Conservation (phyloP, 805 yeast species). For the Cephaloascus fragrans region DNA sequence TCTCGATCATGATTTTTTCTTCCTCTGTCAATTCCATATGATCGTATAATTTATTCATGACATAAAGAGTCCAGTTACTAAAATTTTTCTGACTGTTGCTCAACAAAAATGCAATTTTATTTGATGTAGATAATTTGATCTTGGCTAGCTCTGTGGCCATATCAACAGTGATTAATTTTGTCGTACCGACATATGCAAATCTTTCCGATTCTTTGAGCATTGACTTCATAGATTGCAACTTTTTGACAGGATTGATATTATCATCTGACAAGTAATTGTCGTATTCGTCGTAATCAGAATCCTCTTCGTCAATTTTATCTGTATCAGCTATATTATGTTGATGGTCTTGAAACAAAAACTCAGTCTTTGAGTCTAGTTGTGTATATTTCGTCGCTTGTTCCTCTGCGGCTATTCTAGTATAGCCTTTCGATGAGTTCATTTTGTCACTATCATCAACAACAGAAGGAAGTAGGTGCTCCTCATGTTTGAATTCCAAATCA, state of each 20-base stretch:
- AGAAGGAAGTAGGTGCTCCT: slow-evolving; percentile 3
- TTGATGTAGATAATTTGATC: slow-evolving; percentile 39
- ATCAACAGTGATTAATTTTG: slow-evolving; percentile 64
- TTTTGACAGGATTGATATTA: slow-evolving; percentile 41
- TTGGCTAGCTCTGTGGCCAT: slow-evolving; percentile 75
- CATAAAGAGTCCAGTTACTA: slow-evolving; percentile 75
- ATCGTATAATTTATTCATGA: slow-evolving; percentile 61
- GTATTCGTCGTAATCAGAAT: slow-evolving; percentile 10
- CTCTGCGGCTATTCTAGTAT: slow-evolving; percentile 82
- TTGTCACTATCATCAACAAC: neutral
- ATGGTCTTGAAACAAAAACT: slow-evolving; percentile 32
- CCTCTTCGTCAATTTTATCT: slow-evolving; percentile 8
- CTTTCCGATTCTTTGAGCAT: slow-evolving; percentile 78
- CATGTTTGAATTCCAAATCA: slow-evolving; percentile 36
- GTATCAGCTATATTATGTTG: neutral
- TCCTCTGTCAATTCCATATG: slow-evolving; percentile 74
- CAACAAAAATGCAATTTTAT: slow-evolving; percentile 47
- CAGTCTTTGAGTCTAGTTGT: slow-evolving; percentile 40
- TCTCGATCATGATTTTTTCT: slow-evolving; percentile 83
- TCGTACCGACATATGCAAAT: slow-evolving; percentile 85
- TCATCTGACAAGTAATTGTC: slow-evolving; percentile 17
- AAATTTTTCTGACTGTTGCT: slow-evolving; percentile 65
- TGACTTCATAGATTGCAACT: slow-evolving; percentile 69
- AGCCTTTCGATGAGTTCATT: slow-evolving; percentile 40
- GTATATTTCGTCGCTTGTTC: slow-evolving; percentile 71